Evolutionary conservation across 495 filamentous ascomycete genomes (phyloP).

Genomic region (Parmelia sp.): DNA sequence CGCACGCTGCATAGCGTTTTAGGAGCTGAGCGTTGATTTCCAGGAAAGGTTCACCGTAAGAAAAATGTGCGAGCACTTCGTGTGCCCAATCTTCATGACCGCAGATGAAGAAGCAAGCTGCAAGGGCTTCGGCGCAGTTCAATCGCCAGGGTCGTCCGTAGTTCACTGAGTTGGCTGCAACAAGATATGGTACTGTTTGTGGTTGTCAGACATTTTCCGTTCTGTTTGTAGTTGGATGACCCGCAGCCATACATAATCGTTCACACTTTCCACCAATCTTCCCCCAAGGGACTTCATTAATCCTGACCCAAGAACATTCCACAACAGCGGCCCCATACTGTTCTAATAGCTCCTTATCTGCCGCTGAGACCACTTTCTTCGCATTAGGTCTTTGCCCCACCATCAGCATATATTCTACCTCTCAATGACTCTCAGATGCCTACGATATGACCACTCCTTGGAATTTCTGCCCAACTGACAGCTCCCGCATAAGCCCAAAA

Average conservation of each 20-base stretch:
- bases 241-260: conserved; percentile 51
- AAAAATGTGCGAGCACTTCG: conserved; percentile 72
- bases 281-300: conserved; percentile 81
- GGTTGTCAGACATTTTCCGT: conserved; percentile 1
- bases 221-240: background rate
- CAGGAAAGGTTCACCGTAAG: conserved; percentile 79
- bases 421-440: conserved; percentile 22
- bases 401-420: conserved; percentile 1
- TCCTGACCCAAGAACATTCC: conserved; percentile 92
- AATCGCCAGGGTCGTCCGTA: conserved; percentile 91
- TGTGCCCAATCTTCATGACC: conserved; percentile 87
- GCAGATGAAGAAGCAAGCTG: conserved; percentile 87
- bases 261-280: conserved; percentile 95
- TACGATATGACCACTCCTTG: conserved; percentile 84
- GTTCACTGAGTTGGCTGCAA: conserved; percentile 95
- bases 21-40: conserved; percentile 79
- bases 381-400: conserved; percentile 68
- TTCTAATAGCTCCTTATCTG: conserved; percentile 73
- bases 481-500: conserved; percentile 86
- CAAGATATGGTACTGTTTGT: conserved; percentile 71
- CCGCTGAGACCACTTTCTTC: conserved; percentile 72
- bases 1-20: conserved; percentile 77
- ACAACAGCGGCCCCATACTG: conserved; percentile 91
- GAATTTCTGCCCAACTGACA: conserved; percentile 84
- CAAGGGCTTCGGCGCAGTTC: conserved; percentile 93